Conservation (phyloP, 2,329 filamentous ascomycete genomes). For the Colletotrichum tropicicola region DNA sequence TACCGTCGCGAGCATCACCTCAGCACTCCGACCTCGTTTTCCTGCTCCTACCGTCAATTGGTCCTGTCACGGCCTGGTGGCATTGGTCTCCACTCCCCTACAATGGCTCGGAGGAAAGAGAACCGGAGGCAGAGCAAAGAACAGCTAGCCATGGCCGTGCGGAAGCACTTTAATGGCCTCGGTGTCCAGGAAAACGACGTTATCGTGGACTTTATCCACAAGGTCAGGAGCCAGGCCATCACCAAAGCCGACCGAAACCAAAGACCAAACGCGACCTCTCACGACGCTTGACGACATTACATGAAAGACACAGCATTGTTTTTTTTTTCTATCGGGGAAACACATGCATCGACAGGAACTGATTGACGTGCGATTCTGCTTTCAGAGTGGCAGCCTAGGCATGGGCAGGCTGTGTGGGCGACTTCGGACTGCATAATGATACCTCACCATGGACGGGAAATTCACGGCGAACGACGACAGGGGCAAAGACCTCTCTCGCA, state of each 20-base stretch:
- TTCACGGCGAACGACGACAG: constrained; percentile 7
- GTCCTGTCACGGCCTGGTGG: constrained; percentile 68
- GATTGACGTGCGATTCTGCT: constrained; percentile 2
- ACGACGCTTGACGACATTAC: constrained; percentile 20
- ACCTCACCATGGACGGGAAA: constrained; percentile 25
- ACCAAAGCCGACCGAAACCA: constrained; percentile 26
- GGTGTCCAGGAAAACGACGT: constrained; percentile 85
- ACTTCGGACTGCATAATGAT: constrained; percentile 31
- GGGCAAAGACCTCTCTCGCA: neutral
- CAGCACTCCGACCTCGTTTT: constrained; percentile 75
- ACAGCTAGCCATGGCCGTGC: constrained; percentile 74
- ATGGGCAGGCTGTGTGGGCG: constrained; percentile 19
- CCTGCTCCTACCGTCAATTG: constrained; percentile 68
- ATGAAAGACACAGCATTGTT: neutral
- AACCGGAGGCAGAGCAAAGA: constrained; percentile 76
- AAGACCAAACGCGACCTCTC: constrained; percentile 14
- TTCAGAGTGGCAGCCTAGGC: neutral
- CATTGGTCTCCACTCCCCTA: constrained; percentile 78
- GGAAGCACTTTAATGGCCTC: constrained; percentile 85
- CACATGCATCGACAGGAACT: constrained; percentile 5
- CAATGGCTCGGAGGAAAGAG: constrained; percentile 74
- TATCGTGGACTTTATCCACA: constrained; percentile 82
- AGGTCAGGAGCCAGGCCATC: constrained; percentile 50
- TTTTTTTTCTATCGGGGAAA: neutral
- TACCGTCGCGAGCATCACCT: constrained; percentile 81